Evolutionary conservation across 2,329 filamentous ascomycete species (phyloP).

Genomic region (Monosporascus sp.): DNA sequence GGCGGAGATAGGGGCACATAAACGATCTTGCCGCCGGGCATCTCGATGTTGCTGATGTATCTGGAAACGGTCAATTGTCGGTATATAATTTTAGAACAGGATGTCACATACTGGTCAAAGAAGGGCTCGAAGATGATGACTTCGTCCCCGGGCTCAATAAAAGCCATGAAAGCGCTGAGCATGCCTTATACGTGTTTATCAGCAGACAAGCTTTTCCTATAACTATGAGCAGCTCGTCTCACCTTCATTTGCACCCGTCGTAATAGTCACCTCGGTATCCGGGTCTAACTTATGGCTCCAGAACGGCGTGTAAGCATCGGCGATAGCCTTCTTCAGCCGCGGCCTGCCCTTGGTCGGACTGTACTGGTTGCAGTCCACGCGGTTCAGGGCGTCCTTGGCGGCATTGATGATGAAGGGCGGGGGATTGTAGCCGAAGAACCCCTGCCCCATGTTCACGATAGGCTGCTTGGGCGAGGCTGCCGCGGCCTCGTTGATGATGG

Average conservation of each 20-base stretch:
- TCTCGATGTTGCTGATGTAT: constrained; percentile 97
- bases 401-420: constrained; percentile 86
- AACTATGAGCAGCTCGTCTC: constrained; percentile 3
- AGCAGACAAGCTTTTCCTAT: background rate
- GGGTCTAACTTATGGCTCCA: constrained; percentile 80
- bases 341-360: constrained; percentile 91
- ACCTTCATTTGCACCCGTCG: constrained; percentile 83
- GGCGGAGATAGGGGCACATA: constrained; percentile 96
- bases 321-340: constrained; percentile 85
- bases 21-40: constrained; percentile 90
- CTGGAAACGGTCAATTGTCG: constrained; percentile 26
- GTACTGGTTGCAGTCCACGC: constrained; percentile 98
- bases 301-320: constrained; percentile 84
- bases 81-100: background rate
- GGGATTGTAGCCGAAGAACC: constrained; percentile 90
- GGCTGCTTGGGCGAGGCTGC: constrained; percentile 58
- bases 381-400: constrained; percentile 81
- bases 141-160: constrained; percentile 90
- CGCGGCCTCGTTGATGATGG: constrained; percentile 62
- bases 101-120: constrained; percentile 73
- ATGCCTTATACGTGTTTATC: constrained; percentile 48
- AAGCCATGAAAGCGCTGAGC: constrained; percentile 96
- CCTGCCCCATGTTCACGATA: constrained; percentile 61
- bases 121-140: constrained; percentile 98
- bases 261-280: constrained; percentile 90